Base-by-base conservation (phyloP, 805 yeast genomes). In the Wickerhamiella occidentalis region DNA sequence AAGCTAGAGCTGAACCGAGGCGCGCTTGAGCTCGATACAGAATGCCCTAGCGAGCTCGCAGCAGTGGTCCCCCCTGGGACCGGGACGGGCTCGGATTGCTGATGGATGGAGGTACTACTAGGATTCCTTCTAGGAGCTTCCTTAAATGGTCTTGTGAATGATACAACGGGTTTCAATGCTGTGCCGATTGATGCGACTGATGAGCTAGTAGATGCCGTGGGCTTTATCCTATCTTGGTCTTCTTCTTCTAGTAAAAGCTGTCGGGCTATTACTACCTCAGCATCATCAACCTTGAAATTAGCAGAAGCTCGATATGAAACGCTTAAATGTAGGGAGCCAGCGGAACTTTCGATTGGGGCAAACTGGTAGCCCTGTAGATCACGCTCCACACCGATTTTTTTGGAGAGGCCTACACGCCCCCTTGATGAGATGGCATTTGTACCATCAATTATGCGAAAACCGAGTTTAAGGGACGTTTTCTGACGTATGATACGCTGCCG, bases 321-420 rank as follows among this genome's bases (percentile, higher is more conserved):
- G 0, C 92, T 78, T 6, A 85, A 74, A 51, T 77, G 72, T 47
- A 90, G 64, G 1, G 80, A 68, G 0, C 98, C 98, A 42, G 77
- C 69, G 6, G 82, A 78, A 0, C 96, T 85, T 49, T 74, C 71
- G 2, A 92, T 76, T 0, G 94, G 85, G 3, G 76, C 73, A 49
- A 92, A 74, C 49, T 71, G 71, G 57, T 77, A 77, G 45, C 80
- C 82, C 22, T 71, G 72, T 51, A 82, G 66, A 58, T 81, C 40
- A 8, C 85, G 15, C 78, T 66, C 15, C 66, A 65, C 64, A 77
- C 50, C 17, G 2, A 81, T 73, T 3, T 80, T 68, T 61, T 82
- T 82, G 53, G 90, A 80, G 48, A 90, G 70, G 0, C 96, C 96
- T 21, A 87, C 75, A 53, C 96, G 69, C 2, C 95, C 95, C 61